Conservation (phyloP, 768 basidiomycete species). For the Tephrocybe sp. region DNA sequence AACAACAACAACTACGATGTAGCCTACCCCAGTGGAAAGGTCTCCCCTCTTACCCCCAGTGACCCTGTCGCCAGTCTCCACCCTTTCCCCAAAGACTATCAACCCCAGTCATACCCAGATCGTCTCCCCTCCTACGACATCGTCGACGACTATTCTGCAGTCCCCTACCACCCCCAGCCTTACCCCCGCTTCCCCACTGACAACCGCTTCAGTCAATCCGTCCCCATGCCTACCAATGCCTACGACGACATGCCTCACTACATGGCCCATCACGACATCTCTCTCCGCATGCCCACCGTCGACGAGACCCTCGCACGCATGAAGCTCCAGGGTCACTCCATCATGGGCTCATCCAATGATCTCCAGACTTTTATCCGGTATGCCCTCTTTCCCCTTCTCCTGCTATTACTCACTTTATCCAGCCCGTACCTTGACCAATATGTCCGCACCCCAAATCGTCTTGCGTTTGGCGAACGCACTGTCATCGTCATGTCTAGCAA, state of each 20-base stretch:
- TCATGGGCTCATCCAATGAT: conserved; percentile 66
- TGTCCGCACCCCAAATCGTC: conserved; percentile 78
- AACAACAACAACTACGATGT: conserved; percentile 69
- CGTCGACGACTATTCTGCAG: conserved; percentile 62
- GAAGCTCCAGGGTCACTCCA: conserved; percentile 57
- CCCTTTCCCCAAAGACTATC: conserved; percentile 63
- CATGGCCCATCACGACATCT: conserved; percentile 55
- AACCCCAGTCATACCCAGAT: conserved; percentile 57
- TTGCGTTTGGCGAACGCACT: conserved; percentile 90
- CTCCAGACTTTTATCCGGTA: conserved; percentile 82
- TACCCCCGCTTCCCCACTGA: conserved; percentile 62
- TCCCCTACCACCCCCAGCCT: conserved; percentile 51
- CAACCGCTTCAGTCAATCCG: conserved; percentile 46
- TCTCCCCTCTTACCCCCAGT: conserved; percentile 71
- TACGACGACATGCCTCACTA: conserved; percentile 66
- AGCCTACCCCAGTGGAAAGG: conserved; percentile 69
- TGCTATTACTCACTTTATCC: background rate
- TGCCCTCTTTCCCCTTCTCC: conserved; percentile 19
- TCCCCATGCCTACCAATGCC: conserved; percentile 36
- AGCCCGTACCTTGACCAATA: conserved; percentile 87
- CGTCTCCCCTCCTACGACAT: conserved; percentile 59
- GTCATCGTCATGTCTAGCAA: conserved; percentile 98
- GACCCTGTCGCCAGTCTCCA: conserved; percentile 62
- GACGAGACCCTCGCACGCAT: conserved; percentile 65
- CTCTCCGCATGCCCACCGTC: conserved; percentile 62